These are phyloP conservation scores for Annona cherimola DNA, from an alignment of 164 flowering plant genomes.

Conservation along the genomic window DNA sequence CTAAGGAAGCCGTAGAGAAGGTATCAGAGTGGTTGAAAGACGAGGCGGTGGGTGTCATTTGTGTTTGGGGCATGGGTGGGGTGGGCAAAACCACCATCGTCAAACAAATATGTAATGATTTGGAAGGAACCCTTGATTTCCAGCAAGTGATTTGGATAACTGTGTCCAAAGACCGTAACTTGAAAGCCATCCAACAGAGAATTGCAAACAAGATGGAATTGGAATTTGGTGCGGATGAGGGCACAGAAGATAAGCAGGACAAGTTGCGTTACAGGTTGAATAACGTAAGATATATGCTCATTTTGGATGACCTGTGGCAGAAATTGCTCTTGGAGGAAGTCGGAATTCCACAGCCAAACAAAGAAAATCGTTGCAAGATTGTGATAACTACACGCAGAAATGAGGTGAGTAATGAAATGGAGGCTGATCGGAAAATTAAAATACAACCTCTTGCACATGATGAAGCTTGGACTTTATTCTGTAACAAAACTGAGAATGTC, in stretches of 20 bases:
- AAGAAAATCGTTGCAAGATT: conserved; percentile 13
- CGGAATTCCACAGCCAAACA: conserved; percentile 18
- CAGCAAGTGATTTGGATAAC: conserved; percentile 8
- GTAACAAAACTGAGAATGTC: background rate
- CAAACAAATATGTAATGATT: background rate
- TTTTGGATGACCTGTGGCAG: conserved; percentile 28
- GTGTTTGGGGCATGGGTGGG: conserved; percentile 13
- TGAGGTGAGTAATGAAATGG: conserved; percentile 23
- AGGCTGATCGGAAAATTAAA: conserved; percentile 10
- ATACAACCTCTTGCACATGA: background rate
- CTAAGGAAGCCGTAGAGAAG: background rate
- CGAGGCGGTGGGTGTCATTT: background rate
- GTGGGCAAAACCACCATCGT: conserved; percentile 7
- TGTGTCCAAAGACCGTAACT: conserved; percentile 1
- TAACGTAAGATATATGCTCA: conserved; percentile 14
- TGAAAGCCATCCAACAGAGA: background rate
- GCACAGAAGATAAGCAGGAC: background rate
- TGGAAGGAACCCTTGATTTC: background rate
- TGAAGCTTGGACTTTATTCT: conserved; percentile 1
- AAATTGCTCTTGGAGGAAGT: conserved; percentile 17
- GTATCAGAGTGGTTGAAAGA: background rate
- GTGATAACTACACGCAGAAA: conserved; percentile 17
- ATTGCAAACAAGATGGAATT: conserved; percentile 11
- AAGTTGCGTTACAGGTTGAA: conserved; percentile 1
- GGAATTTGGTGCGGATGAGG: background rate